Evolutionary conservation across 2,329 filamentous ascomycete genomes (phyloP).

Genomic region (Cytospora leucostoma): DNA sequence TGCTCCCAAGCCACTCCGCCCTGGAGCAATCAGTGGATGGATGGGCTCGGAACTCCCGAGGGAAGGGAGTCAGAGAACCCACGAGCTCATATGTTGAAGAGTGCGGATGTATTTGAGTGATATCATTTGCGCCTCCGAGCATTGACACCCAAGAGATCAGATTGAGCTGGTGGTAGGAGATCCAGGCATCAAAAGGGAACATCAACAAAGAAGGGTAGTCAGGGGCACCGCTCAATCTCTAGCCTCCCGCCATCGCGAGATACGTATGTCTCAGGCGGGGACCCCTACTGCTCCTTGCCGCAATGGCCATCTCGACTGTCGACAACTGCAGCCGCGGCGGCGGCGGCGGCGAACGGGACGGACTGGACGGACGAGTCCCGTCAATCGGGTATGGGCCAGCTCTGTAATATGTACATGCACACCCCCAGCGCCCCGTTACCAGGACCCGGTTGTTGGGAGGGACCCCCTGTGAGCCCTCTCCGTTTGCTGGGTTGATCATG

Average conservation of each 20-base stretch:
- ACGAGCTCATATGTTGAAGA: not conserved
- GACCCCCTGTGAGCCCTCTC: too few species aligned
- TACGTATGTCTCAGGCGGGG: not conserved
- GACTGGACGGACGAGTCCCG: too few species aligned
- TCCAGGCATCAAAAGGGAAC: not conserved
- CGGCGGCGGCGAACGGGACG: too few species aligned
- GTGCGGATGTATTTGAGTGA: not conserved
- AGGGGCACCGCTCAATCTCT: not conserved
- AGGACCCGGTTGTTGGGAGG: too few species aligned
- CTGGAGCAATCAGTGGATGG: not conserved
- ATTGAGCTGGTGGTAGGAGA: not conserved
- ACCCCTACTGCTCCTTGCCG: conserved; percentile 8
- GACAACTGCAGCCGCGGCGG: not conserved
- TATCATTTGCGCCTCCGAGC: not conserved
- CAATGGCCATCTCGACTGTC: not conserved
- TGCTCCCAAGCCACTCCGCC: not conserved
- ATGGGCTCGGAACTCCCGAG: not conserved
- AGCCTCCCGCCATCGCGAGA: not conserved
- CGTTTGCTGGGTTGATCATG: too few species aligned
- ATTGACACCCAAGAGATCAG: conserved; percentile 8
- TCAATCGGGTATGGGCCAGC: too few species aligned
- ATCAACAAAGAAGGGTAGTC: not conserved
- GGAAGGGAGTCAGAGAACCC: not conserved
- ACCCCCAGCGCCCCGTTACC: too few species aligned
- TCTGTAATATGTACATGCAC: too few species aligned